A percentile compares a stretch with the other conserved stretches of the same genome.
Evolutionary conservation across 2,329 filamentous ascomycete species (phyloP).

Genomic region (Torrubiellomyces zombiae): DNA sequence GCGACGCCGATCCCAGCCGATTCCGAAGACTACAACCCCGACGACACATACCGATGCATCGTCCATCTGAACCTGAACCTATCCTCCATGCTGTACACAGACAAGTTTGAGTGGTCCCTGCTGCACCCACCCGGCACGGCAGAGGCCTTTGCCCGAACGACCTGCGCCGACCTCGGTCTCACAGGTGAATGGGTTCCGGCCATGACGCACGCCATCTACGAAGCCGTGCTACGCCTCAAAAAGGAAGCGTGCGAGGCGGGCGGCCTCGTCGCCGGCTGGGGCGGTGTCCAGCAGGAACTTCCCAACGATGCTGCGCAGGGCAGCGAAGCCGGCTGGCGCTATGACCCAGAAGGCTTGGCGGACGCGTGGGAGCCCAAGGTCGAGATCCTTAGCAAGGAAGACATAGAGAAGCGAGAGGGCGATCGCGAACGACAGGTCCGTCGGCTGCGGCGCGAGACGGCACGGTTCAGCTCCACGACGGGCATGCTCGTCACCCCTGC

Average conservation of each 20-base stretch:
- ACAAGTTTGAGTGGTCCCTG: slow-evolving; percentile 96
- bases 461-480: slow-evolving; percentile 73
- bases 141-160: slow-evolving; percentile 81
- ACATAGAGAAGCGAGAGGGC: slow-evolving; percentile 92
- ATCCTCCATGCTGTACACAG: slow-evolving; percentile 79
- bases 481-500: slow-evolving; percentile 60
- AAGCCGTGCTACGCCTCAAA: slow-evolving; percentile 79
- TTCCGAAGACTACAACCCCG: slow-evolving; percentile 66
- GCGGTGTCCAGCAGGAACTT: slow-evolving; percentile 44
- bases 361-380: slow-evolving; percentile 75
- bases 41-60: slow-evolving; percentile 89
- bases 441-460: slow-evolving; percentile 75
- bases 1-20: slow-evolving; percentile 45
- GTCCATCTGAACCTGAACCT: slow-evolving; percentile 84
- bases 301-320: slow-evolving; percentile 79
- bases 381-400: slow-evolving; percentile 73
- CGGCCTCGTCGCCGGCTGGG: slow-evolving; percentile 61
- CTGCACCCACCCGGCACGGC: slow-evolving; percentile 82
- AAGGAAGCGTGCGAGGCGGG: slow-evolving; percentile 93
- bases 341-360: slow-evolving; percentile 78
- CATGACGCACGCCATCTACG: slow-evolving; percentile 93
- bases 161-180: slow-evolving; percentile 80
- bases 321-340: slow-evolving; percentile 80
- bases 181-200: slow-evolving; percentile 86
- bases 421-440: slow-evolving; percentile 85